phyloP scores from a whole-genome alignment of 129 eudicot species.

The Erigeron canadensis region DNA sequence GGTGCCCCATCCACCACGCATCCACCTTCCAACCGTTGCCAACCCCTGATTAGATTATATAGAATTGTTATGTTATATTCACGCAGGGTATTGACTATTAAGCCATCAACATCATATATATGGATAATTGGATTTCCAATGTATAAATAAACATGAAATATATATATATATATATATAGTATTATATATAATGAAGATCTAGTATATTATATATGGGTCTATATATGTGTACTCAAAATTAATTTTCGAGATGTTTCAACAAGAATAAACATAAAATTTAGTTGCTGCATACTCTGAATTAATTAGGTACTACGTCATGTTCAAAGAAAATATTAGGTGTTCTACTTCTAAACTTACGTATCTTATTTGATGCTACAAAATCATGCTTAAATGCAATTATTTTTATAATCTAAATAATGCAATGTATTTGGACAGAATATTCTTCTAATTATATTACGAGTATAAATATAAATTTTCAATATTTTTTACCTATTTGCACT shows the following conservation, averaged over 20 bases:
- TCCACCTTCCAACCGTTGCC: no score
- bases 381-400: conserved; percentile 3
- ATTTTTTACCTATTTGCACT: conserved; percentile 22
- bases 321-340: conserved; percentile 9
- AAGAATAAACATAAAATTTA: no score
- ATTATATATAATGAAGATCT: no score
- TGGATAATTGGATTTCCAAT: background rate
- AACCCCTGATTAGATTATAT: no score
- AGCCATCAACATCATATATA: conserved; percentile 23
- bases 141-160: background rate
- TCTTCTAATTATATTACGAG: background rate
- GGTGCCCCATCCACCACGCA: no score
- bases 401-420: conserved; percentile 12
- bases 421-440: conserved; percentile 23
- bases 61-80: no score
- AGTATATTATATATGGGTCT: conserved; percentile 10
- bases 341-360: background rate
- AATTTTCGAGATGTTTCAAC: background rate
- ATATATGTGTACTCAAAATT: conserved; percentile 6
- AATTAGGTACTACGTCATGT: background rate
- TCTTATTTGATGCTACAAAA: conserved; percentile 13
- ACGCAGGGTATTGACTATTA: conserved; percentile 5
- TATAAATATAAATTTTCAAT: background rate
- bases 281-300: background rate
- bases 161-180: no score